Percentiles rank a stretch among this genome's conserved stretches.
These are phyloP conservation scores for Barbatosphaeria neglecta DNA, from an alignment of 495 filamentous ascomycete species.

Conservation along the genomic window DNA sequence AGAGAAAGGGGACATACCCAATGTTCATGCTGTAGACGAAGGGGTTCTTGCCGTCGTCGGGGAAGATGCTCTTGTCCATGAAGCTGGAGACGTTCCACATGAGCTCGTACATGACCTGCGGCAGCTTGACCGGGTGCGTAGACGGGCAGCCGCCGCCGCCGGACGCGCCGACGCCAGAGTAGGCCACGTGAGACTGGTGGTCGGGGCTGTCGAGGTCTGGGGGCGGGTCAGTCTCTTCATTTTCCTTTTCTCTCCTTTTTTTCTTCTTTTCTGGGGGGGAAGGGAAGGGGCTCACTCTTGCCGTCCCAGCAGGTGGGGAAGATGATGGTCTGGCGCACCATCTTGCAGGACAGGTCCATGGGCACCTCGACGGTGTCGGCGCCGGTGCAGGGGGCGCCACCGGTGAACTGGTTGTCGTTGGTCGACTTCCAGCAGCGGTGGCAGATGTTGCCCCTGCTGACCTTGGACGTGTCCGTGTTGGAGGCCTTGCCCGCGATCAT, in stretches of 20 bases:
- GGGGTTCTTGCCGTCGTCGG: slow-evolving; percentile 41
- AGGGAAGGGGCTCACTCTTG: too few relatives aligned
- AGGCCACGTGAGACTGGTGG: slow-evolving; percentile 54
- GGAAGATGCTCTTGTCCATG: slow-evolving; percentile 42
- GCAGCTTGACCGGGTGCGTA: slow-evolving; percentile 51
- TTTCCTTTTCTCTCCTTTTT: too few relatives aligned
- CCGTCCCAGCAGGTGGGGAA: slow-evolving; percentile 50
- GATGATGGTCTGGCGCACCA: slow-evolving; percentile 49
- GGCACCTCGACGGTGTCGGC: slow-evolving; percentile 49
- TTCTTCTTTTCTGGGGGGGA: too few relatives aligned
- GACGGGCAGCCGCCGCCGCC: slow-evolving; percentile 47
- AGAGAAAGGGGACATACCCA: slow-evolving; percentile 20
- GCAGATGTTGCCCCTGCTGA: slow-evolving; percentile 41
- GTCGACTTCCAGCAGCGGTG: slow-evolving; percentile 42
- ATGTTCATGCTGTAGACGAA: slow-evolving; percentile 43
- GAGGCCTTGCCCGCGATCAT: slow-evolving; percentile 39
- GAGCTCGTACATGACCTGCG: slow-evolving; percentile 61
- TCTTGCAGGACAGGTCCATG: slow-evolving; percentile 33
- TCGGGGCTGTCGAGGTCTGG: slow-evolving; percentile 49
- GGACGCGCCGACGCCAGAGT: slow-evolving; percentile 36
- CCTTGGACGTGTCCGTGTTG: slow-evolving; percentile 35
- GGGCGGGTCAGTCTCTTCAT: too few relatives aligned
- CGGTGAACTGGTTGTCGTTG: slow-evolving; percentile 31
- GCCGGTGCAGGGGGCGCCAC: slow-evolving; percentile 34
- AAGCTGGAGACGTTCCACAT: slow-evolving; percentile 50